Conservation (phyloP, 1,284 basidiomycete species). For the Trametes hirsuta region DNA sequence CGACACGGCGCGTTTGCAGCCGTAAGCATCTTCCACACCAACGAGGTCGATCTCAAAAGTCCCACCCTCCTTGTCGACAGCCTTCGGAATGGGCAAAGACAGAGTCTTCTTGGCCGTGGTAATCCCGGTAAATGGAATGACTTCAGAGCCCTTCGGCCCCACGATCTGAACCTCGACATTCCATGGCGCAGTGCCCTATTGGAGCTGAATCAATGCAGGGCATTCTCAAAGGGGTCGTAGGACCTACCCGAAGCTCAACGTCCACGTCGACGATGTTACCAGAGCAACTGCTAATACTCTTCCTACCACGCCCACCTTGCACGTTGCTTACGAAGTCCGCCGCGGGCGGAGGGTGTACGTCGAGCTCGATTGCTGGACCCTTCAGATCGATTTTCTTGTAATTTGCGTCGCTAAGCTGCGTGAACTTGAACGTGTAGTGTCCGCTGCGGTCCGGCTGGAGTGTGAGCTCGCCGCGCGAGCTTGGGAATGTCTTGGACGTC, state of each 20-base stretch:
- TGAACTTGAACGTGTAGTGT: slow-evolving; percentile 87
- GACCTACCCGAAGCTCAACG: slow-evolving; percentile 72
- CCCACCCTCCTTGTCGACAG: slow-evolving; percentile 73
- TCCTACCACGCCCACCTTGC: slow-evolving; percentile 48
- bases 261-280: slow-evolving; percentile 75
- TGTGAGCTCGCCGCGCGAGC: slow-evolving; percentile 82
- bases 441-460: slow-evolving; percentile 90
- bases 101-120: slow-evolving; percentile 59
- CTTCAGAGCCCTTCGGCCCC: slow-evolving; percentile 66
- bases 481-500: slow-evolving; percentile 63
- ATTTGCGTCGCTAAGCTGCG: slow-evolving; percentile 81
- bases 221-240: not conserved
- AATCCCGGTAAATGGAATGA: slow-evolving; percentile 59
- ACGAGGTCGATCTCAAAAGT: slow-evolving; percentile 83
- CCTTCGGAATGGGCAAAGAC: slow-evolving; percentile 68
- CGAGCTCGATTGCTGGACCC: slow-evolving; percentile 78
- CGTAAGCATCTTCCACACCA: slow-evolving; percentile 87
- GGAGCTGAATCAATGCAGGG: not conserved
- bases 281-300: slow-evolving; percentile 71
- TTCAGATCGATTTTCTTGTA: slow-evolving; percentile 77
- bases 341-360: slow-evolving; percentile 86
- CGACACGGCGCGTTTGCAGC: slow-evolving; percentile 80
- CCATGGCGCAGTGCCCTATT: slow-evolving; percentile 87
- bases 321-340: slow-evolving; percentile 68
- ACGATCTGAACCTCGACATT: slow-evolving; percentile 80